Conservation (phyloP, 306 rosid genomes). For the Cajanus cajan region DNA sequence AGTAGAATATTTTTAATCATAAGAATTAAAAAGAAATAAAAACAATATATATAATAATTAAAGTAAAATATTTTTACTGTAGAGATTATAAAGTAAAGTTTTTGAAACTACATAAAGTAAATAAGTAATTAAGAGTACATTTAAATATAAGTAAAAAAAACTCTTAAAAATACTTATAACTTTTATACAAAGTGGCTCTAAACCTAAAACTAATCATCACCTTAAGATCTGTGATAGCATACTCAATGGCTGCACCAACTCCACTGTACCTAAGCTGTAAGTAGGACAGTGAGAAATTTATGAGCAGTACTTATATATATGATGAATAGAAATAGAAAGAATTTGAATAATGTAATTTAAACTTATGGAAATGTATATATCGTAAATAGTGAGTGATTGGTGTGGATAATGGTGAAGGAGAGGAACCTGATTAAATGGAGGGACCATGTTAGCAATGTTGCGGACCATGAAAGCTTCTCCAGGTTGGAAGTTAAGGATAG, state of each 20-base stretch:
- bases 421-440: constrained; percentile 55
- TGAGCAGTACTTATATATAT: not conserved
- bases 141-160: no score
- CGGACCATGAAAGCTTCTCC: constrained; percentile 70
- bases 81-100: no score
- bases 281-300: not conserved
- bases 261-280: constrained; percentile 54
- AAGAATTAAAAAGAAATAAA: no score
- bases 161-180: no score
- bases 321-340: not conserved
- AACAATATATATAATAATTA: no score
- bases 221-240: constrained; percentile 48
- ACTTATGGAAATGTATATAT: not conserved
- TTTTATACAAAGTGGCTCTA: no score
- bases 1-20: no score
- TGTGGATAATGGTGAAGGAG: not conserved
- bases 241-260: constrained; percentile 63
- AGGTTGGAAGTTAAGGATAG: constrained; percentile 53
- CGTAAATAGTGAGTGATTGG: not conserved
- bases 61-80: no score
- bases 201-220: constrained; percentile 9
- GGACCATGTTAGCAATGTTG: constrained; percentile 72
- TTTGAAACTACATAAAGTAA: no score
- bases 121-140: no score
- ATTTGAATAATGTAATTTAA: not conserved